Evolutionary conservation across 2,329 filamentous ascomycete genomes (phyloP).

Genomic region (Xylaria sp.): DNA sequence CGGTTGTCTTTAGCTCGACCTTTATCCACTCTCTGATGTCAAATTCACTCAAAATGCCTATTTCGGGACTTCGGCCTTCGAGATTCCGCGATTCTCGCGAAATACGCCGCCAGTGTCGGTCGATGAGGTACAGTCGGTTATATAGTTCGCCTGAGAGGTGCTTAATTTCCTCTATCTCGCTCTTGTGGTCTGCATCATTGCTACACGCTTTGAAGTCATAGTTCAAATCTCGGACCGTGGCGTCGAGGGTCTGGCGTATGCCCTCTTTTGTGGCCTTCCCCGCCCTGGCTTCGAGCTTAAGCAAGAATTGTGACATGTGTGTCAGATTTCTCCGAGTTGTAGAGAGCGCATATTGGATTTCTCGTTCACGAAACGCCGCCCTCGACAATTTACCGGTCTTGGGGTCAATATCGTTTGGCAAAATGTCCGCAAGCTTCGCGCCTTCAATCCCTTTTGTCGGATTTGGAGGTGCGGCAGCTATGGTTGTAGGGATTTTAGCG

Average conservation of each 20-base stretch:
- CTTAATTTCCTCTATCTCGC: constrained; percentile 34
- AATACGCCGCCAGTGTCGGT: constrained; percentile 32
- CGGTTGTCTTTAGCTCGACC: constrained; percentile 27
- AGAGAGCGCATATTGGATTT: constrained; percentile 28
- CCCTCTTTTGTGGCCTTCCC: constrained; percentile 38
- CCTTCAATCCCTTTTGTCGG: not conserved
- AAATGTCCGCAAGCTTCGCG: not conserved
- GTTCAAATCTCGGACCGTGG: constrained; percentile 29
- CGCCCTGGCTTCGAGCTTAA: constrained; percentile 39
- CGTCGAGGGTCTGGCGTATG: constrained; percentile 39
- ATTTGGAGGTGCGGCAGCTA: not conserved
- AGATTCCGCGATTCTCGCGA: constrained; percentile 22
- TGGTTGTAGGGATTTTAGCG: not conserved
- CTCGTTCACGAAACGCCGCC: constrained; percentile 23
- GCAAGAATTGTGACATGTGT: constrained; percentile 36
- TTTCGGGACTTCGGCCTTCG: constrained; percentile 11
- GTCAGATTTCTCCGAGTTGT: constrained; percentile 34
- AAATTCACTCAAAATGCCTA: constrained; percentile 31
- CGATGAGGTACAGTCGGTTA: constrained; percentile 34
- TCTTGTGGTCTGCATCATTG: constrained; percentile 7
- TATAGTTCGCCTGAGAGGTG: constrained; percentile 30
- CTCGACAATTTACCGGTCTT: constrained; percentile 9
- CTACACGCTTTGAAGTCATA: constrained; percentile 10
- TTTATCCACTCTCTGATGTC: constrained; percentile 32
- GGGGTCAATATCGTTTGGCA: not conserved